Percentiles rank a stretch among this genome's conserved stretches.
Conservation (phyloP, 2,329 filamentous ascomycete genomes). For the Pyrenophora teres region DNA sequence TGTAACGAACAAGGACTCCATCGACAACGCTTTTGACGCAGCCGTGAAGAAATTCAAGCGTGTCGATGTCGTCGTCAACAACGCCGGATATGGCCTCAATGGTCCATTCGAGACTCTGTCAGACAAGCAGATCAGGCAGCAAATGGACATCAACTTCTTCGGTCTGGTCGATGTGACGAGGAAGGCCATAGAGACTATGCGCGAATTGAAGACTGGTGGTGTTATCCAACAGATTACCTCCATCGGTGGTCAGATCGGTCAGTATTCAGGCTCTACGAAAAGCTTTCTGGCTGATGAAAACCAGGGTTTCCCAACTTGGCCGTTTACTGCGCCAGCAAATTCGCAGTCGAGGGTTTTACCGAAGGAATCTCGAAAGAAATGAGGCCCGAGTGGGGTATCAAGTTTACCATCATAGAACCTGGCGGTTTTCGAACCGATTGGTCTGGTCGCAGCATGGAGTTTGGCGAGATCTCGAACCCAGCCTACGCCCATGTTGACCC, state of each 20-base stretch:
- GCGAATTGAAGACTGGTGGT: slow-evolving; percentile 57
- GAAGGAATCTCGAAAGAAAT: slow-evolving; percentile 51
- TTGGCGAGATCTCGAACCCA: slow-evolving; percentile 51
- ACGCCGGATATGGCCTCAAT: slow-evolving; percentile 62
- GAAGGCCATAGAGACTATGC: slow-evolving; percentile 52
- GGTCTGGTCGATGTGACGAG: slow-evolving; percentile 61
- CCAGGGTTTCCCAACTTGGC: slow-evolving; percentile 46
- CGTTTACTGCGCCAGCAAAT: slow-evolving; percentile 52
- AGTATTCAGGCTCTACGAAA: not conserved
- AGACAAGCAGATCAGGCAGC: slow-evolving; percentile 55
- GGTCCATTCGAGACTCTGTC: slow-evolving; percentile 60
- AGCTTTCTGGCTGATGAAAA: not conserved
- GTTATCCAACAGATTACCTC: slow-evolving; percentile 61
- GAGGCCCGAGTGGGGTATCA: slow-evolving; percentile 55
- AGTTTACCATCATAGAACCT: slow-evolving; percentile 53
- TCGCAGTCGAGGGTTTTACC: slow-evolving; percentile 56
- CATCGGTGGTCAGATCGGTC: slow-evolving; percentile 55
- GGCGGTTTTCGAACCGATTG: slow-evolving; percentile 55
- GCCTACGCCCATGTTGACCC: slow-evolving; percentile 57
- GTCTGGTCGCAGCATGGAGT: slow-evolving; percentile 54
- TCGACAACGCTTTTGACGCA: slow-evolving; percentile 53
- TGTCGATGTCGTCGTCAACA: slow-evolving; percentile 65
- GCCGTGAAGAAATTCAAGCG: slow-evolving; percentile 57
- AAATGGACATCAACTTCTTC: slow-evolving; percentile 66
- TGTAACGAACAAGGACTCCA: slow-evolving; percentile 54